Percentiles rank a stretch among this genome's conserved stretches.
Conservation (phyloP, 2,329 filamentous ascomycete species). For the Trichoderma sp. region DNA sequence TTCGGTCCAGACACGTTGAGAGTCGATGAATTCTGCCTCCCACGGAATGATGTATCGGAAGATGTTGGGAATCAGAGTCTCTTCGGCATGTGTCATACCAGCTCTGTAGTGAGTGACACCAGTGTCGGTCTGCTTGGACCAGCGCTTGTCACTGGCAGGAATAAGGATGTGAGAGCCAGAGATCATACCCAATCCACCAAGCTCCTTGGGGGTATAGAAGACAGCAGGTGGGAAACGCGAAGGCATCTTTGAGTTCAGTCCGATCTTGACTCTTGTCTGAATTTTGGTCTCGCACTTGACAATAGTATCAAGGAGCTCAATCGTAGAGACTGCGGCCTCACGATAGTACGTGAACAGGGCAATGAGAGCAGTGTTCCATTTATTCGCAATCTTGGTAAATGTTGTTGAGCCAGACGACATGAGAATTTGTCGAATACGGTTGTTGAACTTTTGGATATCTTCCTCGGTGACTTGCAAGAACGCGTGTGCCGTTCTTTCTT, state of each 20-base stretch:
- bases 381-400: conserved; percentile 99
- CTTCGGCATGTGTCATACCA: conserved; percentile 97
- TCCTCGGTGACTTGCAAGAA: conserved; percentile 98
- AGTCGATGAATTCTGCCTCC: conserved; percentile 99
- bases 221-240: conserved; percentile 97
- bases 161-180: conserved; percentile 98
- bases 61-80: conserved; percentile 97
- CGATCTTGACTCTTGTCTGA: conserved; percentile 97
- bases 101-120: conserved; percentile 96
- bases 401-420: conserved; percentile 99
- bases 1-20: conserved; percentile 97
- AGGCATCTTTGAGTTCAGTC: conserved; percentile 98
- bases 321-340: conserved; percentile 93
- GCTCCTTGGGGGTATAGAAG: conserved; percentile 97
- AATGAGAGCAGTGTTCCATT: conserved; percentile 98
- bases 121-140: conserved; percentile 96
- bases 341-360: conserved; percentile 98
- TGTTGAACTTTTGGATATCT: conserved; percentile 98
- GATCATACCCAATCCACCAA: conserved; percentile 97
- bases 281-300: conserved; percentile 99
- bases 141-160: conserved; percentile 94
- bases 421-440: conserved; percentile 94
- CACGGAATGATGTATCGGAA: conserved; percentile 99
- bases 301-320: conserved; percentile 91
- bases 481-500: conserved; percentile 94